Evolutionary conservation across 805 yeast species (phyloP).

Genomic region (Ogataea henricii): DNA sequence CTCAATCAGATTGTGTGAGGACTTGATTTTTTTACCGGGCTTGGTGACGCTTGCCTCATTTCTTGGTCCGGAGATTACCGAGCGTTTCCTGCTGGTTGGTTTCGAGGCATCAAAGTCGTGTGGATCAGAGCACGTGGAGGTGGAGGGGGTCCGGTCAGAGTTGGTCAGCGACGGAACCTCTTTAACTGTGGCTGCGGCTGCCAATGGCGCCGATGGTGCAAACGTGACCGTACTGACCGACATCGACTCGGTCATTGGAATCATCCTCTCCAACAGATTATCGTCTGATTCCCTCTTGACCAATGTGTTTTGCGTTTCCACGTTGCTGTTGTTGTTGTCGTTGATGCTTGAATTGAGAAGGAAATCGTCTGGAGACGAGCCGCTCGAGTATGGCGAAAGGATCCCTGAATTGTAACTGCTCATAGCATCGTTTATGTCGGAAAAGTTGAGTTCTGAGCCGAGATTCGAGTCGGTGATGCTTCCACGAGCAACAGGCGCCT

Average conservation of each 20-base stretch:
- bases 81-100: conserved; percentile 17
- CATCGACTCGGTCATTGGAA: conserved; percentile 34
- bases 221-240: conserved; percentile 33
- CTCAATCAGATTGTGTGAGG: conserved; percentile 80
- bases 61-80: conserved; percentile 9
- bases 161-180: conserved; percentile 14
- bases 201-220: conserved; percentile 12
- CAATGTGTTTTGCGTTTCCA: neutral
- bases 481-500: too few relatives aligned
- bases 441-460: conserved; percentile 32
- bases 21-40: conserved; percentile 49
- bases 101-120: conserved; percentile 19
- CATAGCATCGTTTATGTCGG: conserved; percentile 35
- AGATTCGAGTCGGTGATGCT: conserved; percentile 23
- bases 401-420: conserved; percentile 33
- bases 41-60: conserved; percentile 14
- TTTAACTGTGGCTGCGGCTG: neutral
- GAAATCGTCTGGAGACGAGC: conserved; percentile 40
- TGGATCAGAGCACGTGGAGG: conserved; percentile 7
- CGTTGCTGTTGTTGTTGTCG: neutral
- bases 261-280: conserved; percentile 2
- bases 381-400: conserved; percentile 38
- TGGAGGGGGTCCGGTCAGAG: conserved; percentile 20
- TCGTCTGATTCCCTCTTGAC: neutral
- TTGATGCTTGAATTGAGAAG: conserved; percentile 20